Evolutionary conservation across 805 yeast species (phyloP).

Genomic region (Spencermartinsiella europaea): DNA sequence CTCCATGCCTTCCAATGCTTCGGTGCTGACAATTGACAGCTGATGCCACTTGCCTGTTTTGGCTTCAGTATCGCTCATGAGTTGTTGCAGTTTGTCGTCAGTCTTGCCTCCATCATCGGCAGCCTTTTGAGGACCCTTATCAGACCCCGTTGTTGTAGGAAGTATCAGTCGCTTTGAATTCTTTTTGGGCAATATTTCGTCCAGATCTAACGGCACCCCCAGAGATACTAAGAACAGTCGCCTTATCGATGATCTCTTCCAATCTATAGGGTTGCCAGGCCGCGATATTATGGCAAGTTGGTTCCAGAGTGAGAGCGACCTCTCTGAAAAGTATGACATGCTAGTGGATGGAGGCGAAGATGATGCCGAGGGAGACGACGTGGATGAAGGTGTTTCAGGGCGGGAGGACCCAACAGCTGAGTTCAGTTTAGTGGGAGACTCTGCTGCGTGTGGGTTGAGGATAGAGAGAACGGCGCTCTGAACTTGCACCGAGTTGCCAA

Average conservation of each 20-base stretch:
- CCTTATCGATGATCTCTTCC: conserved; percentile 64
- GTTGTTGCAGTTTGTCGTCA: conserved; percentile 5
- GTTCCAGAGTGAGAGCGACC: conserved; percentile 35
- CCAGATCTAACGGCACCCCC: conserved; percentile 70
- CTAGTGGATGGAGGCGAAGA: not conserved
- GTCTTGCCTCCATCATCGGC: not conserved
- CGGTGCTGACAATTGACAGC: conserved; percentile 32
- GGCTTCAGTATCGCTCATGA: conserved; percentile 21
- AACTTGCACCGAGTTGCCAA: conserved; percentile 19
- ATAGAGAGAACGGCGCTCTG: conserved; percentile 15
- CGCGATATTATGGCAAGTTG: conserved; percentile 44
- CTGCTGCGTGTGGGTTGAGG: conserved; percentile 3
- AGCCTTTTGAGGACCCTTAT: not conserved
- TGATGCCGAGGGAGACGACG: not conserved
- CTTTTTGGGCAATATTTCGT: conserved; percentile 42
- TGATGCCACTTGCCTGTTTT: conserved; percentile 29
- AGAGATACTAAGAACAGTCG: conserved; percentile 57
- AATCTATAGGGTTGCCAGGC: conserved; percentile 53
- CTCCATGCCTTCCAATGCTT: conserved; percentile 34
- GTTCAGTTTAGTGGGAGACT: not conserved
- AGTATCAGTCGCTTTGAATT: conserved; percentile 24
- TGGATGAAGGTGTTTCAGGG: not conserved
- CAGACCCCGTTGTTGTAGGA: conserved; percentile 10
- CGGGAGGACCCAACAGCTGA: not conserved
- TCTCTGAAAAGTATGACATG: conserved; percentile 19